Evolutionary conservation across 768 basidiomycete genomes (phyloP), one percentile per base, ranked within the genome.

Genomic region (Baorangia bicolor): DNA sequence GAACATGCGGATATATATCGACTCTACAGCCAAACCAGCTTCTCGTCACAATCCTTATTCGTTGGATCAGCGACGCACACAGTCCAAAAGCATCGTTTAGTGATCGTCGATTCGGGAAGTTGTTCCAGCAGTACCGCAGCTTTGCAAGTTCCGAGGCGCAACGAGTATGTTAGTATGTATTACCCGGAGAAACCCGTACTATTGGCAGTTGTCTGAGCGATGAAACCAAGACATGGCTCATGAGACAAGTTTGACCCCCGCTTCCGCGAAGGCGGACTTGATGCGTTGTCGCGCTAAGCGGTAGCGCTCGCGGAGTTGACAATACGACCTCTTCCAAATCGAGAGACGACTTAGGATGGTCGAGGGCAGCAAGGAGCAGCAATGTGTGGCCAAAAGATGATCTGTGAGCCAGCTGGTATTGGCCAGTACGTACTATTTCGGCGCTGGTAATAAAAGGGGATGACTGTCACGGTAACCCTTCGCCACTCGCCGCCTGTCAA

Each of bases 271-370:
- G 52, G 62, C 62, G 69, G 57, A 65, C 64, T 69, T 67, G 37
- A 45, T 59, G 45, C 34, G 20, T 16, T 16, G 53, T 49, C 38
- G 28, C 55, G 55, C 55, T 53, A 53, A 61, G 62, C 58, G 65
- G 58, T 33, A 47, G 46, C 40, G 62, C 67, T 69, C 70, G 70
- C 70, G 70, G 70, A 71, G 70, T 71, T 71, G 60, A 46, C 53
- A 27, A 34, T 45, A 25, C 45, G 33, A 39, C 41, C 45, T 66
- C 52, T 60, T 62, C 69, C 64, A 69, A 69, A 71, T 69, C 56
- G 67, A 67, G 67, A 63, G 64, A 40, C 37, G 35, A 48, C 38
- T 23, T 57, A 64, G 59, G 60, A 64, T 50, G 58, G 48, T 37
- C 30, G 33, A 38, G 31, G 35, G 11, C 13, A 20, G 55, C 48